Conservation (phyloP, 805 yeast species). For the Lipomyces lipofer region DNA sequence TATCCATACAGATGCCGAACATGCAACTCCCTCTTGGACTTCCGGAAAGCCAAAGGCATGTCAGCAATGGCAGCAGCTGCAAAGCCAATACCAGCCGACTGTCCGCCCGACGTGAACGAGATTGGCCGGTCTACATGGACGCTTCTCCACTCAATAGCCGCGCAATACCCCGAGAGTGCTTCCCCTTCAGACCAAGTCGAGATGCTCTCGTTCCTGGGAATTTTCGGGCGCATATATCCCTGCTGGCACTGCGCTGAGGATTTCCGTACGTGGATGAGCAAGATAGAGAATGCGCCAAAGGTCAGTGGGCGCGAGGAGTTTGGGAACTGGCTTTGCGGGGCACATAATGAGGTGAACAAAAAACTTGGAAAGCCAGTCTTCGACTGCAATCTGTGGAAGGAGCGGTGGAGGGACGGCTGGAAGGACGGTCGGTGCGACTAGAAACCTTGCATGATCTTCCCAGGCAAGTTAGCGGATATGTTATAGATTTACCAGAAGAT, state of each 20-base stretch:
- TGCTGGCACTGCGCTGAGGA: conserved; percentile 93
- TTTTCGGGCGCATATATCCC: conserved; percentile 83
- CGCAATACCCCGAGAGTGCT: conserved; percentile 78
- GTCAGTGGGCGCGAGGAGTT: conserved; percentile 63
- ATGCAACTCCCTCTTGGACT: conserved; percentile 80
- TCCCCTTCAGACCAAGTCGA: conserved; percentile 62
- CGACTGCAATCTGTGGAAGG: conserved; percentile 86
- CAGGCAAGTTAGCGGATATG: too few relatives aligned
- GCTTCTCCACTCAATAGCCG: conserved; percentile 84
- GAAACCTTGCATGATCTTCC: neutral
- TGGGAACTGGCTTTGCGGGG: conserved; percentile 90
- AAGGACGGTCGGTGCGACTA: conserved; percentile 58
- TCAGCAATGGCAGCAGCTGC: conserved; percentile 35
- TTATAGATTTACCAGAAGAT: too few relatives aligned
- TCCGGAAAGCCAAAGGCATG: conserved; percentile 57
- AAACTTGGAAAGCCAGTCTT: conserved; percentile 84
- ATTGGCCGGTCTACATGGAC: conserved; percentile 93
- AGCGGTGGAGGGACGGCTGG: conserved; percentile 97
- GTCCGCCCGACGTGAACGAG: conserved; percentile 83
- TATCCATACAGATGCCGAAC: conserved; percentile 65
- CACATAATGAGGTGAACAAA: conserved; percentile 89
- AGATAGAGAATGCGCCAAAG: conserved; percentile 48
- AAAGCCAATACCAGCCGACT: conserved; percentile 43
- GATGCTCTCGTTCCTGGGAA: conserved; percentile 63
- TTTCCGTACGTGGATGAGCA: conserved; percentile 61